Evolutionary conservation across 2,329 filamentous ascomycete species (phyloP), one percentile per base, ranked within the genome.

Genomic region (Neurospora crassa): DNA sequence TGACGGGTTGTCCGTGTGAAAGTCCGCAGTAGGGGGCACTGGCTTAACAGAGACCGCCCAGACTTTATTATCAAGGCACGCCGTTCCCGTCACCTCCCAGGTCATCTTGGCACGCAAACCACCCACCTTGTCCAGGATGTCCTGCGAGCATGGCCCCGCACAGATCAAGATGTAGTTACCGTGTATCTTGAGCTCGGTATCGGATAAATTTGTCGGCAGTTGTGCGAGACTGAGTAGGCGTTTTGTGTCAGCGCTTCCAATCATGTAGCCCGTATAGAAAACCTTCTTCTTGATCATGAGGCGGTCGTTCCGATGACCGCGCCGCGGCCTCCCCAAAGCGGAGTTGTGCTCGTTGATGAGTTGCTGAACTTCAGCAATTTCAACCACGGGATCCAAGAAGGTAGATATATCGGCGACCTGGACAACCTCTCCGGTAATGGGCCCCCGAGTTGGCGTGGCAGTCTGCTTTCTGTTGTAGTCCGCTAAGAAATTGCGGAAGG

Each of bases 141-240:
- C 87, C 69, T 87, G 84, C 2, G 91, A 89, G 68, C 91, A 92
- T 0, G 91, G 89, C 12, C 92, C 90, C 1, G 93, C 91, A 45
- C 91, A 92, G 78, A 99, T 98, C 77, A 97, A 86, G 76, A 99
- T 94, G 80, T 91, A 95, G 81, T 96, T 97, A 67, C 91, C 94
- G 76, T 97, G 90, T 73, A 90, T 88, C 74, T 92, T 93, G 74
- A 97, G 83, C 69, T 96, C 92, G 69, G 87, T 85, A 69, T 91
- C 89, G 40, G 89, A 84, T 70, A 89, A 82, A 71, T 87, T 86
- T 4, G 83, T 78, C 4, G 91, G 90, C 24, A 93, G 83, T 69
- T 89, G 81, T 40, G 90, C 89, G n/a, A 97, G 85, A 6, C 87
- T 86, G 71, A 92, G 87, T 45, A 98, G 84, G 70, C 87, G 89